Base-by-base conservation (phyloP, 176 grass and related monocot species). In the Triticum urartu region DNA sequence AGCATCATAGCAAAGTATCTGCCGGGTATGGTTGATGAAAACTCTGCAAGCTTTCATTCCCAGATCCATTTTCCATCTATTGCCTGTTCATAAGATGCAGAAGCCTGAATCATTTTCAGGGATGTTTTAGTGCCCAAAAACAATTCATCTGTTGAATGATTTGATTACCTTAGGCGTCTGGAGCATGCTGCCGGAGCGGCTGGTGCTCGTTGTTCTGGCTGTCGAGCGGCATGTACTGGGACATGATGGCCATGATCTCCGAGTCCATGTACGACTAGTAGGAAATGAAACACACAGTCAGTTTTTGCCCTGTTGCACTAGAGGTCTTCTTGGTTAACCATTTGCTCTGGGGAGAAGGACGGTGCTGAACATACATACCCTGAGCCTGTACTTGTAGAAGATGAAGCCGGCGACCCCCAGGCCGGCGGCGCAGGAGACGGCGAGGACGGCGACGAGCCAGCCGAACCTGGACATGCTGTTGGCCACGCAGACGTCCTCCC, bases 171-270 rank as follows among this genome's bases (percentile, higher is more conserved):
- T 21, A 92, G 18, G 91, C 88, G 47, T 83, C 84, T 34, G 94
- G 74, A 30, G 94, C 90, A 48, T 88, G 84, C 59, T 92, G 88
- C 54, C 92, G 85, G 15, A 99, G 86, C 2, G 97, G 92, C 64
- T 94, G 94, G n/a, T 77, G 81, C 72, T 94, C 94, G 4, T 93
- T 89, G 17, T 93, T 82, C 21, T 99, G 90, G 85, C 79, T 99
- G 84, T 99, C 97, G 7, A 99, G 83, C 11, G 97, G 97, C 97
- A 99, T 96, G 90, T 99, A 99, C 78, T 99, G 94, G 2, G 97
- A 94, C 97, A 99, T 99, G 82, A 99, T 99, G 35, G 97, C 89
- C 97, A 96, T 96, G 87, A 99, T 89, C 92, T 99, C 94, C 28
- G 97, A 93, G 86, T 99, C 97, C 97, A 99, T 99, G 86, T 99